These are phyloP conservation scores for Nicotiana otophora DNA, from an alignment of 257 asterid species.

Conservation along the genomic window DNA sequence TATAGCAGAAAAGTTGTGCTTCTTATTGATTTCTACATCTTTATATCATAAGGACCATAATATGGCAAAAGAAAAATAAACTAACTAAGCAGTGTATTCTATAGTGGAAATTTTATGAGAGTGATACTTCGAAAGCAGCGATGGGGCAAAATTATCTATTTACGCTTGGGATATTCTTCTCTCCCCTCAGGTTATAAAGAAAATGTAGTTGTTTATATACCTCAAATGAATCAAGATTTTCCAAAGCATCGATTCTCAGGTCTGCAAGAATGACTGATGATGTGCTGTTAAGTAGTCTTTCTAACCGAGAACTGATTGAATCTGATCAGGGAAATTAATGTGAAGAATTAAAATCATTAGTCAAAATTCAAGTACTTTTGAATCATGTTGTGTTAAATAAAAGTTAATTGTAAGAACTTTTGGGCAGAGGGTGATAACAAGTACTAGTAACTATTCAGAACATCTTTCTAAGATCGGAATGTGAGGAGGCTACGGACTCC, in stretches of 20 bases:
- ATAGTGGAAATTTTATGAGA: not conserved
- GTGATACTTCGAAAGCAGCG: not conserved
- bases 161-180: not conserved
- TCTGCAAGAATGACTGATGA: slow-evolving; percentile 62
- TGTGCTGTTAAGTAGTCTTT: slow-evolving; percentile 53
- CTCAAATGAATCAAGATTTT: slow-evolving; percentile 72
- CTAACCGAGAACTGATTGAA: slow-evolving; percentile 50
- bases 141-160: not conserved
- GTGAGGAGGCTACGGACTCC: not conserved
- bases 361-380: not conserved
- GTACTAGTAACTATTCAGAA: not conserved
- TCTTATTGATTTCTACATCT: not conserved
- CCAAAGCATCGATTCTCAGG: slow-evolving; percentile 47
- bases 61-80: not conserved
- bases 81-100: not conserved
- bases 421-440: not conserved
- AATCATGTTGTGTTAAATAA: not conserved
- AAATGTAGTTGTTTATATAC: slow-evolving; percentile 26
- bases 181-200: not conserved
- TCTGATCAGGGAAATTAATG: slow-evolving; percentile 36
- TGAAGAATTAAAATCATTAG: not conserved
- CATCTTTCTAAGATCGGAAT: not conserved
- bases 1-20: too few species aligned
- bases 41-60: not conserved
- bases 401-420: not conserved